A percentile compares a stretch with the other conserved stretches of the same genome.
Evolutionary conservation across 345 rosid species (phyloP).

Genomic region (Cardamine resedifolia): DNA sequence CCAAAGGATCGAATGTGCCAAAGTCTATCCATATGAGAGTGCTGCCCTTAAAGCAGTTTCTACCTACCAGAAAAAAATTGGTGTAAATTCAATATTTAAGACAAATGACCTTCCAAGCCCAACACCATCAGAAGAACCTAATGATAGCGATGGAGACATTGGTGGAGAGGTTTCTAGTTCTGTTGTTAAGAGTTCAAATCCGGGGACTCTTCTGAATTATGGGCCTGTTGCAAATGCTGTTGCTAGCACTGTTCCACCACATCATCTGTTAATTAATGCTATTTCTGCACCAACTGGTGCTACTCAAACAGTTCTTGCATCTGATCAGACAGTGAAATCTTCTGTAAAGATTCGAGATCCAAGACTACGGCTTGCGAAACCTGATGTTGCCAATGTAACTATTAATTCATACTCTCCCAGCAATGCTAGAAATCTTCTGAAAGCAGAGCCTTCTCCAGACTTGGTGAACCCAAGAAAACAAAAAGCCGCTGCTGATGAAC

Average conservation of each 20-base stretch:
- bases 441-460: constrained; percentile 46
- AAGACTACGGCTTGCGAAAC: constrained; percentile 65
- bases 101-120: constrained; percentile 87
- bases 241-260: constrained; percentile 35
- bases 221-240: constrained; percentile 26
- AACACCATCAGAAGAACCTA: constrained; percentile 85
- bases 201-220: constrained; percentile 1
- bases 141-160: constrained; percentile 51
- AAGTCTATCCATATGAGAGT: constrained; percentile 64
- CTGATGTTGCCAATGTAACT: constrained; percentile 48
- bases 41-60: constrained; percentile 78
- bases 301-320: constrained; percentile 36
- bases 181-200: constrained; percentile 15
- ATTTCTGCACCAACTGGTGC: constrained; percentile 14
- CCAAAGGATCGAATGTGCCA: constrained; percentile 40
- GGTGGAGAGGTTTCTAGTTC: constrained; percentile 76
- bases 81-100: constrained; percentile 44
- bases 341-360: constrained; percentile 88
- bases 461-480: constrained; percentile 57
- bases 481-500: constrained; percentile 52
- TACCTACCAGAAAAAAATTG: constrained; percentile 74
- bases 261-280: constrained; percentile 8
- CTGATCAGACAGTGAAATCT: constrained; percentile 48
- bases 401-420: constrained; percentile 34
- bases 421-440: constrained; percentile 36